phyloP scores from a whole-genome alignment of 2,329 filamentous ascomycete species.

The Didymella keratinophila region DNA sequence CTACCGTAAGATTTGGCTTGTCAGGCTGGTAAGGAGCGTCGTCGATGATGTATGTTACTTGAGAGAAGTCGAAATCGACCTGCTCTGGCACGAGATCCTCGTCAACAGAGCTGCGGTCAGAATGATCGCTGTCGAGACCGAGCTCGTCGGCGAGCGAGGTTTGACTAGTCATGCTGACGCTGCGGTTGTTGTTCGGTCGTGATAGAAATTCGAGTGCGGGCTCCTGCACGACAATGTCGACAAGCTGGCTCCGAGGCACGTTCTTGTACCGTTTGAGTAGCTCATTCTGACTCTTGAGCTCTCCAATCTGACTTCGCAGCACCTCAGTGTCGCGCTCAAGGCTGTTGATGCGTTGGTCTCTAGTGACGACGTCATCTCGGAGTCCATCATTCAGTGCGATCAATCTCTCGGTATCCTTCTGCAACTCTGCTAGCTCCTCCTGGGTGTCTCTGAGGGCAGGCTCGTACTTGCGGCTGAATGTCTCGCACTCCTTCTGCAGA shows the following conservation, averaged over 20 bases:
- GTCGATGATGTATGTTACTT: neutral
- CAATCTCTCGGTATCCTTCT: neutral
- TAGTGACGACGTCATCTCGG: neutral
- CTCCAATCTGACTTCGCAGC: neutral
- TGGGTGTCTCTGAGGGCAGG: neutral
- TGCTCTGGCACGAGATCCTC: neutral
- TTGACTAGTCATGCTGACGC: neutral
- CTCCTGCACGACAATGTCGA: neutral
- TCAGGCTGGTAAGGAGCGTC: neutral
- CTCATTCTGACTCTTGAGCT: neutral
- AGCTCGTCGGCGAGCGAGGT: conserved; percentile 2
- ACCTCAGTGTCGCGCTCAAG: conserved; percentile 1
- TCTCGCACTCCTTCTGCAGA: neutral
- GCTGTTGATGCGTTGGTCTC: neutral
- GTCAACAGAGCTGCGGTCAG: neutral
- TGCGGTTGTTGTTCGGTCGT: neutral
- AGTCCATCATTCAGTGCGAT: too few relatives aligned
- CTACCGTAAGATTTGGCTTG: neutral
- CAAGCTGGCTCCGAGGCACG: neutral
- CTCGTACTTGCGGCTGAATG: neutral
- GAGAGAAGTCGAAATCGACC: neutral
- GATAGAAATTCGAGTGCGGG: neutral
- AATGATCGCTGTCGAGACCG: neutral
- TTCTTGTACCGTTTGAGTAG: neutral
- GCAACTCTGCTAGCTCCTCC: neutral